Percentiles rank a stretch among this genome's conserved stretches.
Conservation (phyloP, 2,329 filamentous ascomycete genomes). For the Calonectria hongkongensis region DNA sequence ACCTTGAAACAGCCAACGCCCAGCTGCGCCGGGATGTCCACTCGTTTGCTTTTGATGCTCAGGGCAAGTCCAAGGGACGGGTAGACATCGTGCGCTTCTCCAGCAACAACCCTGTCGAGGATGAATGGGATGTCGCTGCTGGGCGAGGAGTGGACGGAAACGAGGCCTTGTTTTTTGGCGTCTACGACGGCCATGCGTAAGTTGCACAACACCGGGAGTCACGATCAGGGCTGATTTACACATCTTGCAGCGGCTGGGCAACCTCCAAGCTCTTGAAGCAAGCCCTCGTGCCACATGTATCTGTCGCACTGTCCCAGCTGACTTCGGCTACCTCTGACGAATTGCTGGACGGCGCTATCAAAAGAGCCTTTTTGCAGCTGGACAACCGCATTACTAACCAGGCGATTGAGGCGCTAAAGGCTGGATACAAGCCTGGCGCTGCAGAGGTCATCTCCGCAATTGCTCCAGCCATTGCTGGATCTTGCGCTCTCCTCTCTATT, state of each 20-base stretch:
- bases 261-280: conserved; percentile 64
- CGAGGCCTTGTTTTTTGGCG: conserved; percentile 59
- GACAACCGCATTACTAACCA: conserved; percentile 73
- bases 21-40: conserved; percentile 57
- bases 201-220: conserved; percentile 40
- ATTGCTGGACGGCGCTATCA: conserved; percentile 73
- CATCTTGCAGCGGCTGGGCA: conserved; percentile 61
- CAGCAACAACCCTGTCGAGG: conserved; percentile 61
- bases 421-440: conserved; percentile 53
- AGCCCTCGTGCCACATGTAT: conserved; percentile 65
- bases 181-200: conserved; percentile 71
- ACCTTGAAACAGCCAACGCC: conserved; percentile 55
- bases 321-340: conserved; percentile 61
- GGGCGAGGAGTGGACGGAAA: conserved; percentile 56
- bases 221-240: conserved; percentile 30
- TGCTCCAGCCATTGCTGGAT: conserved; percentile 68
- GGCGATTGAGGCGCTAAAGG: conserved; percentile 58
- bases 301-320: conserved; percentile 58
- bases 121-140: conserved; percentile 59
- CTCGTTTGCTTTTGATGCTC: conserved; percentile 56
- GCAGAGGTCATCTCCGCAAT: conserved; percentile 57
- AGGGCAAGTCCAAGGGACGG: conserved; percentile 53
- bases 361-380: conserved; percentile 72
- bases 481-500: conserved; percentile 78
- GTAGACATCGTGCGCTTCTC: conserved; percentile 59